A percentile compares a stretch with the other conserved stretches of the same genome.
Evolutionary conservation across 306 rosid genomes (phyloP).

Genomic region (Prunus davidiana): DNA sequence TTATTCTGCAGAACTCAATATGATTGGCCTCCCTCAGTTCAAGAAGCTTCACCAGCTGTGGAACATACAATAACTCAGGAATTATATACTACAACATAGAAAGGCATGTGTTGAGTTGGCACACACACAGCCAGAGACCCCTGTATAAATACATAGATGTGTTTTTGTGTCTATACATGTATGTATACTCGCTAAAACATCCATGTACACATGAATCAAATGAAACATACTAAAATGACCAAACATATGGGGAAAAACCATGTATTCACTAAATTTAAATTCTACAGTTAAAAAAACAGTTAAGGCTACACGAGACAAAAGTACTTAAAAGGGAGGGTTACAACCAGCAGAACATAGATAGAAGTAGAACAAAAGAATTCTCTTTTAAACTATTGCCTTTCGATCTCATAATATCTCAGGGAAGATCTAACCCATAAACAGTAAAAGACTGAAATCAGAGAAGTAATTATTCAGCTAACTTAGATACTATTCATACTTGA

Average conservation of each 20-base stretch:
- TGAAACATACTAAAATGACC: too few species aligned
- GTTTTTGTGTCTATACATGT: too few species aligned
- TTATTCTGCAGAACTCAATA: slow-evolving; percentile 88
- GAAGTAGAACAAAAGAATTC: not conserved
- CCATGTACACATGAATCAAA: too few species aligned
- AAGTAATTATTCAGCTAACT: not conserved
- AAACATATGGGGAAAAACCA: not conserved
- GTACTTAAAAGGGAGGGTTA: not conserved
- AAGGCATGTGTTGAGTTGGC: not conserved
- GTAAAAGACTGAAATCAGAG: not conserved
- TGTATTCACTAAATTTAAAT: not conserved
- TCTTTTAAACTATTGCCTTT: not conserved
- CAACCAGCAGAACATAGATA: not conserved
- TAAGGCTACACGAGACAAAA: not conserved
- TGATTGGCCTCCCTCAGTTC: slow-evolving; percentile 94
- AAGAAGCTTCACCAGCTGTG: slow-evolving; percentile 95
- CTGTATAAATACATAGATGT: not conserved
- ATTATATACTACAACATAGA: slow-evolving; percentile 6
- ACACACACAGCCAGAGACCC: not conserved
- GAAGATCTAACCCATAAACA: not conserved
- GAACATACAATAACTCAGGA: slow-evolving; percentile 20
- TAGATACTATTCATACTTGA: not conserved
- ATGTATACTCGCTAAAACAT: not conserved
- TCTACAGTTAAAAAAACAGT: not conserved
- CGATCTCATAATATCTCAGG: not conserved